Evolutionary conservation across 179 eudicot genomes (phyloP).

Genomic region (Beta corolliflora): DNA sequence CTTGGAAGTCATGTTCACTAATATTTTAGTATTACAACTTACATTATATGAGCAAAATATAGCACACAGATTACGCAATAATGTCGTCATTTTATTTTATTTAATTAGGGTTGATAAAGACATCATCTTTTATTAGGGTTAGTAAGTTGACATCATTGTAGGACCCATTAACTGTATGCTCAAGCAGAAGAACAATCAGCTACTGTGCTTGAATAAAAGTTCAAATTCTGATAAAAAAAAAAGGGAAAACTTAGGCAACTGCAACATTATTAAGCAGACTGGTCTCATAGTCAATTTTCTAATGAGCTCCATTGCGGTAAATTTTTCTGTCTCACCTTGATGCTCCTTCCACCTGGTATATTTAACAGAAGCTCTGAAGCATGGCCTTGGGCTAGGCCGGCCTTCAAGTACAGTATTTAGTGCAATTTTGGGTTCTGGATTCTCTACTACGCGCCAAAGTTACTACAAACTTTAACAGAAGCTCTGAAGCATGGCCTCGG

Average conservation of each 20-base stretch:
- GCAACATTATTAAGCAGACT: background rate
- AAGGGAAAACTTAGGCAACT: background rate
- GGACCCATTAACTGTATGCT: background rate
- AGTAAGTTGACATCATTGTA: background rate
- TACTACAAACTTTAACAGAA: too few species aligned
- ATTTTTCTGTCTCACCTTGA: background rate
- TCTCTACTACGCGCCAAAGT: background rate
- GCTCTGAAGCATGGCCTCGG: too few species aligned
- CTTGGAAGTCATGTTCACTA: too few species aligned
- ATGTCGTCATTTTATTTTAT: too few species aligned
- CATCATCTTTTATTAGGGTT: background rate
- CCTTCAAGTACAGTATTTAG: background rate
- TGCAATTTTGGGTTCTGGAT: background rate
- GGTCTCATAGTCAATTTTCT: slow-evolving; percentile 1
- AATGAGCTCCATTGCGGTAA: background rate
- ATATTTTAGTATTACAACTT: too few species aligned
- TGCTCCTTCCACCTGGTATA: background rate
- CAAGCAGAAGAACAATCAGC: background rate
- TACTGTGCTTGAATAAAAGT: background rate
- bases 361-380: background rate
- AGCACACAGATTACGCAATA: too few species aligned
- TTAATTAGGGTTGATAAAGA: too few species aligned
- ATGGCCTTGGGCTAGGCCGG: background rate
- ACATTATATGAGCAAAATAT: too few species aligned
- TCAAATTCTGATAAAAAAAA: background rate